phyloP scores from a whole-genome alignment of 108 stramenopile genomes.

The Bacterosira constricta region DNA sequence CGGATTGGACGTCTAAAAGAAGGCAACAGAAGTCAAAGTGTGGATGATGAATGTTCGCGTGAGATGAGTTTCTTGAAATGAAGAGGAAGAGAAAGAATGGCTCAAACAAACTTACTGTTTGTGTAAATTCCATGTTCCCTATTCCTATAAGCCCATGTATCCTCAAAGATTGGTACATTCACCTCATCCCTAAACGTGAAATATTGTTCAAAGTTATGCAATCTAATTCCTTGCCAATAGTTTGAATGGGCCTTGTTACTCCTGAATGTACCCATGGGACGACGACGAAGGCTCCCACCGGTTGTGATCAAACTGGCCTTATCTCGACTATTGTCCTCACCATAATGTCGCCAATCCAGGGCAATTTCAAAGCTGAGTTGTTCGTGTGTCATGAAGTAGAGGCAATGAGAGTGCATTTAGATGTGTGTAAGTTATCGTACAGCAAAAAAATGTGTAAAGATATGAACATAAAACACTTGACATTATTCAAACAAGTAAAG shows the following conservation, averaged over 20 bases:
- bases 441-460: too few relatives aligned
- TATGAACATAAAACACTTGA: background rate
- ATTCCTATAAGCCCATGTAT: conserved; percentile 38
- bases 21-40: background rate
- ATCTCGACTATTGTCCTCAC: background rate
- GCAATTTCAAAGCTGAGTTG: background rate
- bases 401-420: too few relatives aligned
- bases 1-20: conserved; percentile 11
- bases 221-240: conserved; percentile 26
- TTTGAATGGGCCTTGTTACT: conserved; percentile 48
- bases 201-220: conserved; percentile 37
- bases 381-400: too few relatives aligned
- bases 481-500: background rate
- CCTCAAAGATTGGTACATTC: conserved; percentile 31
- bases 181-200: conserved; percentile 20
- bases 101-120: conserved; percentile 11
- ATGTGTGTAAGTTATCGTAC: too few relatives aligned
- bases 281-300: background rate
- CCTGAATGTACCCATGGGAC: conserved; percentile 33
- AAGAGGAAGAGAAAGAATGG: background rate
- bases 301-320: background rate
- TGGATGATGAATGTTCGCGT: background rate
- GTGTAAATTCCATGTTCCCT: conserved; percentile 33
- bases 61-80: background rate
- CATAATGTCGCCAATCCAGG: conserved; percentile 1